Conservation (phyloP, 2,329 filamentous ascomycete genomes). For the Chlorencoelia australis region DNA sequence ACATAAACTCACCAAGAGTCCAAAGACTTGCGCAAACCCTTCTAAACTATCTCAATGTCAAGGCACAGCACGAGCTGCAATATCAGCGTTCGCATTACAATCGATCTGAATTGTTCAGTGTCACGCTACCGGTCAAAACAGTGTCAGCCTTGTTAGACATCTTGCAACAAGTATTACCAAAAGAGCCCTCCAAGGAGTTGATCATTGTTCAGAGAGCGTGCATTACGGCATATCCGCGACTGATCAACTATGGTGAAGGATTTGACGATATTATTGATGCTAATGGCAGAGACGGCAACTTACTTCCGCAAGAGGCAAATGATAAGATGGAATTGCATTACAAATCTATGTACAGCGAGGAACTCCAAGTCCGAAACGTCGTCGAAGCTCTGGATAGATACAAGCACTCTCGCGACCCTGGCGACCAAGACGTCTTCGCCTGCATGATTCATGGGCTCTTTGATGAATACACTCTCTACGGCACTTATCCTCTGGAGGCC, state of each 20-base stretch:
- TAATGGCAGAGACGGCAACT: constrained; percentile 74
- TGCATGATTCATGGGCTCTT: constrained; percentile 98
- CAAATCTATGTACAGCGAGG: constrained; percentile 93
- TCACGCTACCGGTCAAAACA: constrained; percentile 74
- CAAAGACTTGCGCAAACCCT: constrained; percentile 61
- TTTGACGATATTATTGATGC: constrained; percentile 84
- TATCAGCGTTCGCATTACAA: constrained; percentile 56
- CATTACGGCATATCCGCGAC: constrained; percentile 81
- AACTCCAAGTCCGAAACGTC: constrained; percentile 76
- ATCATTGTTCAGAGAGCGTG: constrained; percentile 77
- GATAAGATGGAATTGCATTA: constrained; percentile 95
- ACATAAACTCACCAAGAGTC: constrained; percentile 55
- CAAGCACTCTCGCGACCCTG: constrained; percentile 73
- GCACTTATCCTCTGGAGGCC: constrained; percentile 91
- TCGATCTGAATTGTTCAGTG: constrained; percentile 55
- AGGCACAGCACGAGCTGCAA: constrained; percentile 69
- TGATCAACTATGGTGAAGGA: constrained; percentile 94
- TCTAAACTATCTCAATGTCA: constrained; percentile 72
- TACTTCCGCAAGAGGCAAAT: constrained; percentile 68
- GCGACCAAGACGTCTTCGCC: constrained; percentile 89
- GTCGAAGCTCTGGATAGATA: constrained; percentile 76
- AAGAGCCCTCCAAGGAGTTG: constrained; percentile 53
- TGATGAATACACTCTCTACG: constrained; percentile 92
- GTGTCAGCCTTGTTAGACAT: constrained; percentile 73
- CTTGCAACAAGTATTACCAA: constrained; percentile 58